Base-by-base conservation (phyloP, 139 green algal genomes). In the Dunaliella primolecta region DNA sequence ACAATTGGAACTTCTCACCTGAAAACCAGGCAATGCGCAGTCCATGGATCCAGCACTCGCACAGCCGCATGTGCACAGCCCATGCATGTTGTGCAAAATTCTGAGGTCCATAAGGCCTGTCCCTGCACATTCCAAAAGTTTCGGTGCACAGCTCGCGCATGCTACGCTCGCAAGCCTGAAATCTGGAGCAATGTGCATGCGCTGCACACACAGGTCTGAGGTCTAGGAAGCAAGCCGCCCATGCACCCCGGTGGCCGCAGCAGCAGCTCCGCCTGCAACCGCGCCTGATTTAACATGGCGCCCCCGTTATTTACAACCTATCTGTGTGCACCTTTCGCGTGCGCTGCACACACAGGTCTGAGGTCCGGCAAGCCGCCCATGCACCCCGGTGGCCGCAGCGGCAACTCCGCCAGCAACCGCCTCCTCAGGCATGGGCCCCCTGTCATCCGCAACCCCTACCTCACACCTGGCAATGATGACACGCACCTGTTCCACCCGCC, bases 381-480 rank as follows among this genome's bases (percentile, higher is more conserved):
- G 64, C 81, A 86, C 38, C 37, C 75, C 11, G 27, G 35, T 1
- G 35, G 24, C 80, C 30, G 11, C 27, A 31, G 78, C 78, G 3
- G 11, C 27, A 31, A 35, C 78, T 71, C 11, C 15, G 31, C 34
- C 36, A 34, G 55, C 78, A 21, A 34, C 29, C 78, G n/a, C 30
- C 2, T 27, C 20, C 33, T 30, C 38, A 21, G 30, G 3, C 31
- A 38, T 33, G 25, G 30, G 78, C 86, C 86, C 1, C 86, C 86
- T 23, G 81, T 87, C 70, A 83, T 85, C 27, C 86, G 86, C 57
- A 89, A 89, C 36, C 86, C 86, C 0, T 89, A 87, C 83, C 79
- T 89, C 3, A 64, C 75, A 2, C 79, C 72, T 31, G 83, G 38
- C 0, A 80, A 83, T 20, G 86, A 89, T 31, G 80, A 85, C 38